Base-by-base conservation (phyloP, 2,329 filamentous ascomycete species). In the Seiridium cupressi region DNA sequence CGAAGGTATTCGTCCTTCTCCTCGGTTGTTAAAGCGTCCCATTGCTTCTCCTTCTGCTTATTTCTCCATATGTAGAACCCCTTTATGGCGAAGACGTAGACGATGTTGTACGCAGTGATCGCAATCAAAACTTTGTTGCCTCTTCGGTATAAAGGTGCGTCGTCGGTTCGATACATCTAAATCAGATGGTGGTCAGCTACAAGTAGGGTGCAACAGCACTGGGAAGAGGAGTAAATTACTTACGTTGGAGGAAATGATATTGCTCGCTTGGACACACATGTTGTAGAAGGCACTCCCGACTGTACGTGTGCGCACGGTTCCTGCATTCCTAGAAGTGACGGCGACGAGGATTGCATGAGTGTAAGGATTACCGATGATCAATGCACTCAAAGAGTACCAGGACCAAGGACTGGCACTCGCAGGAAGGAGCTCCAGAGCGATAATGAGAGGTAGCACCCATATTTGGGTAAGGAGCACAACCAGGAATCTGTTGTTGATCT, bases 281-380 rank as follows among this genome's bases (percentile, higher is more conserved):
- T 89, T 89, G 73, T 89, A 89, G 7, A 87, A 63, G 0, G 85
- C 86, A 0, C 82, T 81, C 0, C 83, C 82, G 9, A 89, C 84
- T 0, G 87, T 85, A 3, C 87, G 75, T 0, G 86, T 89, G 2
- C 85, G 79, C 1, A 89, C 86, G 2, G 81, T 80, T 35, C 85
- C 85, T 1, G 85, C 81, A 66, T 89, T 89, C 56, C 85, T 80
- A 3, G 84, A 86, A 1, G 81, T 86, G 72, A 85, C 83, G 0
- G 81, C 84, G 0, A 88, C 86, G 11, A 81, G 69, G 10, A 73
- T 73, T 0, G 72, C 66, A 34, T 75, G 72, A 1, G 72, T 61
- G 62, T 84, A 85, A 0, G 83, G 82, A 57, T 79, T 81, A 0
- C 77, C 78, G 1, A 83, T 69, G 1, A 83, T 64, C 2, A 82